Base-by-base conservation (phyloP, 345 rosid species). In the Dipteronia sinensis region DNA sequence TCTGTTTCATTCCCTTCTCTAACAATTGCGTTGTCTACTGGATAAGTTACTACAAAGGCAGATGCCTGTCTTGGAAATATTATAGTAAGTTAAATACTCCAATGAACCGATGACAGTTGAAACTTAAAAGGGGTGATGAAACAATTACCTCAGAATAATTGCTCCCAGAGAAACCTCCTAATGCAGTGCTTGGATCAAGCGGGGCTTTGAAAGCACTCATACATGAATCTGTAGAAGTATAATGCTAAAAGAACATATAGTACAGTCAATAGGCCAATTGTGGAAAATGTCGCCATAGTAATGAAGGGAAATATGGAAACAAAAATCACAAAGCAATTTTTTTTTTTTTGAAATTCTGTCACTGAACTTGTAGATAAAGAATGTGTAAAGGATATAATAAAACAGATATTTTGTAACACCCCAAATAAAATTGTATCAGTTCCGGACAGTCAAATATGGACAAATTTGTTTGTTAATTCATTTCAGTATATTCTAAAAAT, bases 201-300 rank as follows among this genome's bases (percentile, higher is more conserved):
- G 99, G 99, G 51, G 89, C 99, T 84, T 95, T 95, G 83, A 92
- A 95, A 65, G 99, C 97, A 82, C 99, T 92, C 92, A 89, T 77
- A 83, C 99, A 95, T 72, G 87, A 65, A 13, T 93, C 99, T 68
- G 97, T 87, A 70, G 99, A 90, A 77, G 96, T 90, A 85, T 82
- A 95, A 82, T 96, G 98, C 99, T 96, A 88, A 82, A 77, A 82
- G 67, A 79, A 83, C 69, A 71, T 49, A 67, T 49, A 68, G 31
- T 53, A 53, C 55, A 67, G 76, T 72, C 76, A 69, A 73, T 16
- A 71, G 68, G 58, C 55, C 47, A 82, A 20, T 62, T 38, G 65
- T 29, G 47, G 76, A 59, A 69, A 25, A 27, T 19, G 8, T 10
- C 29, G 3, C 31, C n/a, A 46, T 34, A 15, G 53, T 12, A 17